Evolutionary conservation across 306 rosid species (phyloP), one percentile per base, ranked within the genome.

Genomic region (Glycyrrhiza uralensis): DNA sequence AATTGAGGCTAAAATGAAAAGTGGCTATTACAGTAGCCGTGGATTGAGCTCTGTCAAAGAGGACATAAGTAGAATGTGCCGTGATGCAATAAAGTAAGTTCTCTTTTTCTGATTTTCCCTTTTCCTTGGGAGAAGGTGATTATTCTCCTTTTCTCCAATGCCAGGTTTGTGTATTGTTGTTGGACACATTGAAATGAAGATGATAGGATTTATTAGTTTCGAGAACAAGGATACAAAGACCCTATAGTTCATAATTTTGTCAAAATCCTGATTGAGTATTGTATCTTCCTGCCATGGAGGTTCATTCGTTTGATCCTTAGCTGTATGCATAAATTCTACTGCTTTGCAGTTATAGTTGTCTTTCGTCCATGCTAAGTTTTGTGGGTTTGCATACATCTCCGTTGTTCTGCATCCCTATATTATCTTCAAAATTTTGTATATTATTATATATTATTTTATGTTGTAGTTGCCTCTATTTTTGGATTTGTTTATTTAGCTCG

Each of bases 51-150:
- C 86, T 74, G 90, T 95, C 79, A 95, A 92, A 86, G 96, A 87
- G 20, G 99, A 95, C 79, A 91, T 95, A 64, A 85, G 89, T 72
- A 84, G 99, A 83, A 91, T 95, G 90, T 95, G 99, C 76, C 92
- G 96, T 69, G 97, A 95, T 79, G 99, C 99, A 59, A 86, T 89
- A 63, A 95, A 95, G 99, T 95, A 85, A 72, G 92, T 54, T 76
- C 19, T 78, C 26, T 11, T 68, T 47, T 44, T 57, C 23, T 35
- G 19, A 22, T 72, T 49, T 38, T 2, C 22, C 71, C 39, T 54
- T 76, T 64, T 71, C 9, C 22, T 52, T 52, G 14, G 54, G 45
- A 11, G 22, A 15, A 14, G 33, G 65, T 56, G 12, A 39, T 42
- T 44, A 14, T 39, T 58, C 51, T 54, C 58, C 10, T 57, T 35